Base-by-base conservation (phyloP, 1,284 basidiomycete species). In the Malassezia dermatis region DNA sequence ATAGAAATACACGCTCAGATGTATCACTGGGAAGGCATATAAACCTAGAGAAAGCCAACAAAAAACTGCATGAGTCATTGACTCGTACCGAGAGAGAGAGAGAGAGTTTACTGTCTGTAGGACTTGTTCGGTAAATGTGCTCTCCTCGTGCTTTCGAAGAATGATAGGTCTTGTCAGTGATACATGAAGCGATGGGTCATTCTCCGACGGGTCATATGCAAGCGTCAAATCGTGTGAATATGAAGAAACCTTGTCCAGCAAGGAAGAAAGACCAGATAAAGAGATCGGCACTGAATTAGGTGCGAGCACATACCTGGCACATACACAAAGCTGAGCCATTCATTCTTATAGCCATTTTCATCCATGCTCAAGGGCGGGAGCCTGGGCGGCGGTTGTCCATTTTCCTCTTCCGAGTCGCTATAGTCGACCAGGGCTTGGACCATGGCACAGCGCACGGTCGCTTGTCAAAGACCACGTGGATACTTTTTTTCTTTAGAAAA, bases 321-420 rank as follows among this genome's bases (percentile, higher is more conserved):
- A 28, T 32, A 56, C 1, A 51, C 54, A 24, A 51, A 31, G 28
- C 48, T 47, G 7, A 56, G 49, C 54, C 54, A 56, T 17, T 51
- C 50, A 17, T 56, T 42, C 12, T 27, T n/a, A 15, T 41, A 46
- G 5, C 32, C 19, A 7, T 21, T 31, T 3, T n/a, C 12, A 12
- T 11, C 7, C 8, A 35, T 26, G 17, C 13, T n/a, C 19, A 54
- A 24, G 8, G 47, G 41, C n/a, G 53, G 46, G 11, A 49, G 53
- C 17, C 17, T 8, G n/a, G 11, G 8, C 5, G 17, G 26, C 30
- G 44, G 30, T 27, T 24, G 4, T n/a, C 4, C 17, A n/a, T 3
- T 7, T 23, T 56, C 53, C 4, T 50, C 53, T n/a, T 56, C 53
- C 21, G 53, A 56, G 44, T 56, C 53, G 41, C 41, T 50, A 28